Percentiles rank a stretch among this genome's conserved stretches.
Conservation (phyloP, 306 rosid species). For the Cucurbita maxima region DNA sequence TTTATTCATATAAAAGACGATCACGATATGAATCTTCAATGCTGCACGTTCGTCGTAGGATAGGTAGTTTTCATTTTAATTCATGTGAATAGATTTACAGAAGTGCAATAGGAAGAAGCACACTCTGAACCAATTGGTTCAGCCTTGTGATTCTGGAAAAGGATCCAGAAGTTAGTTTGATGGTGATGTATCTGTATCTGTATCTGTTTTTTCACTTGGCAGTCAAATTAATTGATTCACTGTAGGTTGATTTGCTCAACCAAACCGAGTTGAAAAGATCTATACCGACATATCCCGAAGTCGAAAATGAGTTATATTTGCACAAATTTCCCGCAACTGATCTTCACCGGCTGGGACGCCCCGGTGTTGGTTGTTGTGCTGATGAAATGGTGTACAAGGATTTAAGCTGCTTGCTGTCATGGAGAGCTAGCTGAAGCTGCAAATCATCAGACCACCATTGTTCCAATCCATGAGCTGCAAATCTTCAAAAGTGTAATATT, state of each 20-base stretch:
- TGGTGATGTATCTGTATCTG: background rate
- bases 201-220: background rate
- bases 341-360: constrained; percentile 2
- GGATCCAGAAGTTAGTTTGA: background rate
- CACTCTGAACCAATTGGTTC: too few relatives aligned
- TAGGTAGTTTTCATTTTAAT: background rate
- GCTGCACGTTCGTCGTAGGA: background rate
- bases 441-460: constrained; percentile 98
- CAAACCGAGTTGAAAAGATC: background rate
- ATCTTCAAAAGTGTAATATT: too few relatives aligned
- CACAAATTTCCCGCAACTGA: background rate
- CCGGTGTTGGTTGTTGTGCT: constrained; percentile 20
- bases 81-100: background rate
- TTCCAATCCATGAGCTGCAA: constrained; percentile 87
- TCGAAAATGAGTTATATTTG: background rate
- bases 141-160: background rate
- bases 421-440: constrained; percentile 63
- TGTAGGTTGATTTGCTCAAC: background rate
- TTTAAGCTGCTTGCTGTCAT: constrained; percentile 67
- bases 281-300: background rate
- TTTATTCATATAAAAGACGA: background rate
- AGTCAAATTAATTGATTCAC: background rate
- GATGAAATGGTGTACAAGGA: constrained; percentile 48
- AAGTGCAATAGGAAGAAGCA: background rate
- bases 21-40: background rate